Base-by-base conservation (phyloP, 2,329 filamentous ascomycete genomes). In the Aspergillus hiratsukae region DNA sequence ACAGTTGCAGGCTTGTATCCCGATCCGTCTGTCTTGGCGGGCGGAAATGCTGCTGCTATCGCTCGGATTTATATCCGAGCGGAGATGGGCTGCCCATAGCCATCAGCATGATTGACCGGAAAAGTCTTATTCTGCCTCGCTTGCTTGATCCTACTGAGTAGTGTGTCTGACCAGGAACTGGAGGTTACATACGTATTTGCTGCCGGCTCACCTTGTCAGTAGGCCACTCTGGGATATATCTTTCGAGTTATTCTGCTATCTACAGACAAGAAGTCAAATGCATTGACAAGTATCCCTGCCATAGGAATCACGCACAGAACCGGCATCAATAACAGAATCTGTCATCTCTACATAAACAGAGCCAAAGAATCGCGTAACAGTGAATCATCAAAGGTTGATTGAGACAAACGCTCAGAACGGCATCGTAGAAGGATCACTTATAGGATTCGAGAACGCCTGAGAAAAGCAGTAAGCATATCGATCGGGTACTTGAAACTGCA, bases 391-490 rank as follows among this genome's bases (percentile, higher is more conserved):
- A 17, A 21, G 7, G 19, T 5, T 9, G 19, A 6, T 19, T 41
- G n/a, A 11, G 21, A 43, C 10, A 19, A 4, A 8, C 52, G 51
- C 10, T 59, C 48, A 66, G 54, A 69, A 64, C 29, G 61, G 63
- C 25, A 64, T 62, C 3, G 62, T 62, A 3, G 69, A 69, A 1
- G 66, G 61, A 48, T 73, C 69, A 57, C 64, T 69, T 5, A 66
- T 65, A 14, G 72, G 62, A 58, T 63, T 73, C 0, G 70, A 70
- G 28, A 73, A 69, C 2, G 71, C 72, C 72, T 74, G 45, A 19
- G 45, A 37, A 25, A 50, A 45, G 58, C 17, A 28, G 52, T 64
- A 37, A 64, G 54, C 28, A 49, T 46, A 14, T 17, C 27, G 41
- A 41, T 11, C 11, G 0, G 11, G 11, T 1, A 31, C 29, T 31